phyloP scores from a whole-genome alignment of 176 grass and related monocot species.

The Poa pratensis region DNA sequence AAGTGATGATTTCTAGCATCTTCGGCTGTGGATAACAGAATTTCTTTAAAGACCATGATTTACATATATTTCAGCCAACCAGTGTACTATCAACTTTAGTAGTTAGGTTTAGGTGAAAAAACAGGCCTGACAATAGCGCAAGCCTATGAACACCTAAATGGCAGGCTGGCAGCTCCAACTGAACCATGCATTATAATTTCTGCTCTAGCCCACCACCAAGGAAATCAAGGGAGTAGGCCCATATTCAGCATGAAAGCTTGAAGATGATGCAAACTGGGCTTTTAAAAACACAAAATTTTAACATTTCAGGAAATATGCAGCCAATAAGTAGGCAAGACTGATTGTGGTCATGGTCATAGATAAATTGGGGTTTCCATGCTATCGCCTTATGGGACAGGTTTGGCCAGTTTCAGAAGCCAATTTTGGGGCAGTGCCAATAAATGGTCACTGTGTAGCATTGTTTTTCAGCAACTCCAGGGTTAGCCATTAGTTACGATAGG shows the following conservation, averaged over 20 bases:
- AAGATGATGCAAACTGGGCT: background rate
- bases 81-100: background rate
- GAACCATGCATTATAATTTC: background rate
- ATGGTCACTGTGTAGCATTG: background rate
- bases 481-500: background rate
- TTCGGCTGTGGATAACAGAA: background rate
- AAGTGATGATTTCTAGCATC: background rate
- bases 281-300: background rate
- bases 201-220: background rate
- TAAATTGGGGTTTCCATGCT: background rate
- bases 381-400: background rate
- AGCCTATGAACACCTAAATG: background rate
- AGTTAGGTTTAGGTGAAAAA: background rate
- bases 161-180: background rate
- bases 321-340: background rate
- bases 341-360: background rate
- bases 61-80: background rate
- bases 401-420: slow-evolving; percentile 23
- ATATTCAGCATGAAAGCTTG: background rate
- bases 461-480: background rate
- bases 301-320: too few relatives aligned
- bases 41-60: background rate
- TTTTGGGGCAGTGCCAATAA: background rate
- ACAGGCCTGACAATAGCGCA: too few relatives aligned
- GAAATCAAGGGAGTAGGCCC: background rate